Base-by-base conservation (phyloP, 371 early-diverging fungal genomes). In the Mucor sp. region DNA sequence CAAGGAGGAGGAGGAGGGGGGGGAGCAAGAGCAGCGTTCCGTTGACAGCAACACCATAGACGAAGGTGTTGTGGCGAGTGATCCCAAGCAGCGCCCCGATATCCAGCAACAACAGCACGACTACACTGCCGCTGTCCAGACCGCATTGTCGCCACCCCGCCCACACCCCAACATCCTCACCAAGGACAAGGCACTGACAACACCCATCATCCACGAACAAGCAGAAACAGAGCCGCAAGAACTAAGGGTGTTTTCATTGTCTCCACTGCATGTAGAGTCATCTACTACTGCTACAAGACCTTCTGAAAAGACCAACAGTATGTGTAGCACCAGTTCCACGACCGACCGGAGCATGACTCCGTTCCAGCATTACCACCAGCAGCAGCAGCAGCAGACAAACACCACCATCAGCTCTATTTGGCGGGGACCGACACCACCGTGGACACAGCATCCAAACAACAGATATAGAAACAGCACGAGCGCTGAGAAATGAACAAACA, bases 351-450 rank as follows among this genome's bases (percentile, higher is more conserved):
- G 41, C 33, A 27, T 55, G 35, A 68, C 58, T 43, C 64, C 68
- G 50, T 56, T 59, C 30, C 60, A 63, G 41, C 25, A 50, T 50
- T 14, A 44, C 19, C 1, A 44, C 32, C 37, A 57, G 44, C 27
- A n/a, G n/a, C n/a, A n/a, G n/a, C n/a, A n/a, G n/a, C n/a, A n/a
- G n/a, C n/a, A n/a, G n/a, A n/a, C n/a, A n/a, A n/a, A 57, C 58
- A 1, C 14, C 6, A 5, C 21, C 5, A 41, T 55, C 41, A 58
- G 25, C 12, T 12, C 41, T 32, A 28, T 44, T n/a, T 71, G 72
- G 72, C 63, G 72, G 48, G 73, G 73, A 14, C 69, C 73, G 6
- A 72, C 73, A 7, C 73, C 73, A 25, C 73, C 73, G 33, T 73
- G 69, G 69, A 73, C 73, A 15, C 65, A 69, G 15, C 21, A 68